A percentile compares a stretch with the other conserved stretches of the same genome.
Evolutionary conservation across 352 stramenopile species (phyloP).

Genomic region (Pythium aphanidermatum): DNA sequence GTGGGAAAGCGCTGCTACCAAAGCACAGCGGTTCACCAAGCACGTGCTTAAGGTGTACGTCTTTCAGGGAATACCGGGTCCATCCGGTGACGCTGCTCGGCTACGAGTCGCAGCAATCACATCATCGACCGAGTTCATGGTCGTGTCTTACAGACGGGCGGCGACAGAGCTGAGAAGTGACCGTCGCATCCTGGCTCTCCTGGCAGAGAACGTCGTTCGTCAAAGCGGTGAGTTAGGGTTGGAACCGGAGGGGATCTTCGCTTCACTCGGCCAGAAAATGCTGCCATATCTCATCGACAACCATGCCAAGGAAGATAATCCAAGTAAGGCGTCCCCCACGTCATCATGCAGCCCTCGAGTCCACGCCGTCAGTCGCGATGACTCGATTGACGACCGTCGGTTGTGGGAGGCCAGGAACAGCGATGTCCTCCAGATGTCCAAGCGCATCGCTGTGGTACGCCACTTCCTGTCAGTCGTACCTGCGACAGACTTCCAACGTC

Average conservation of each 20-base stretch:
- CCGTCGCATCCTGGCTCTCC: slow-evolving; percentile 24
- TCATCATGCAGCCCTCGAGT: not conserved
- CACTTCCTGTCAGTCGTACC: slow-evolving; percentile 33
- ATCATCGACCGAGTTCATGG: slow-evolving; percentile 48
- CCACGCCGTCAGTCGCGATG: not conserved
- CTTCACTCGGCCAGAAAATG: slow-evolving; percentile 14
- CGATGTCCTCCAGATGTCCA: slow-evolving; percentile 34
- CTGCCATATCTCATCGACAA: slow-evolving; percentile 11
- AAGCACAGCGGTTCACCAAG: slow-evolving; percentile 54
- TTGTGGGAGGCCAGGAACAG: slow-evolving; percentile 36
- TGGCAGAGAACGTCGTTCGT: slow-evolving; percentile 17
- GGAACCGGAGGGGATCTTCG: slow-evolving; percentile 9
- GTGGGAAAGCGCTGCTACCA: slow-evolving; percentile 59
- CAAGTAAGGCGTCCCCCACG: slow-evolving; percentile 4
- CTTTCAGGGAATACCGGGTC: slow-evolving; percentile 21
- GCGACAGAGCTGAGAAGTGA: slow-evolving; percentile 34
- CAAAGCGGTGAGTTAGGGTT: slow-evolving; percentile 8
- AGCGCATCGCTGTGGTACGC: slow-evolving; percentile 42
- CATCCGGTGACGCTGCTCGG: slow-evolving; percentile 5
- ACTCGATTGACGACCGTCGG: slow-evolving; percentile 8
- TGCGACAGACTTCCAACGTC: slow-evolving; percentile 21
- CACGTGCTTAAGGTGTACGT: slow-evolving; percentile 56
- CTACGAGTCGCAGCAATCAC: slow-evolving; percentile 38
- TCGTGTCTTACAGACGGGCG: slow-evolving; percentile 59
- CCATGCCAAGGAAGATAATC: slow-evolving; percentile 6